Evolutionary conservation across 257 asterid genomes (phyloP), one percentile per base, ranked within the genome.

Genomic region (Galeopsis tetrahit): DNA sequence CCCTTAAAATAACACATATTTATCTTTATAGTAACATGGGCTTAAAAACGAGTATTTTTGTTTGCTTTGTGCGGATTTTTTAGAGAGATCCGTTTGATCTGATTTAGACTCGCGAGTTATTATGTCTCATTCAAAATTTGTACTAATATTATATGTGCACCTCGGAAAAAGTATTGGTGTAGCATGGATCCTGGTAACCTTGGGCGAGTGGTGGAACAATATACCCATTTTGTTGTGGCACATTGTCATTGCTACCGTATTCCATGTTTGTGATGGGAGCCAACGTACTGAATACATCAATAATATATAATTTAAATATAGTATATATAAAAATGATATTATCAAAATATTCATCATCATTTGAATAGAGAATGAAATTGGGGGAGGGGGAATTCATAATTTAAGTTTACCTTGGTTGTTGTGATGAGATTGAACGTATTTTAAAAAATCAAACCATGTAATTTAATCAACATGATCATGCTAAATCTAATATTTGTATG

Each of bases 111-210:
- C 28, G 1, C 1, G 28, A 21, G 28, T 21, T 21, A 21, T 21
- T 21, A 21, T 21, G 28, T 21, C 28, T 21, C 28, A 21, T 21
- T 21, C 28, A 21, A 0, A 21, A 21, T 21, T 21, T 21, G 28
- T 21, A 21, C 28, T 21, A 21, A 21, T 57, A 10, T 46, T 51
- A 32, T 4, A 48, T 11, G 8, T 62, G 61, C 68, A 82, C 86
- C 82, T 78, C 55, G 0, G 31, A 53, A 17, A 52, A 74, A 55
- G 40, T 36, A 40, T 60, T 43, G 35, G 42, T 44, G 31, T 17
- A 60, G 28, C 15, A 28, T 7, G 62, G 59, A 4, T 55, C 53
- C 10, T 38, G 56, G 7, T 2, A 2, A 17, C 61, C 61, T 21
- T 66, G 78, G 35, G 56, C 9, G 4, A n/a, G 74, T 10, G 70